Percentiles rank a stretch among this genome's conserved stretches.
Evolutionary conservation across 768 basidiomycete species (phyloP).

Genomic region (Hirschioporus abietinus): DNA sequence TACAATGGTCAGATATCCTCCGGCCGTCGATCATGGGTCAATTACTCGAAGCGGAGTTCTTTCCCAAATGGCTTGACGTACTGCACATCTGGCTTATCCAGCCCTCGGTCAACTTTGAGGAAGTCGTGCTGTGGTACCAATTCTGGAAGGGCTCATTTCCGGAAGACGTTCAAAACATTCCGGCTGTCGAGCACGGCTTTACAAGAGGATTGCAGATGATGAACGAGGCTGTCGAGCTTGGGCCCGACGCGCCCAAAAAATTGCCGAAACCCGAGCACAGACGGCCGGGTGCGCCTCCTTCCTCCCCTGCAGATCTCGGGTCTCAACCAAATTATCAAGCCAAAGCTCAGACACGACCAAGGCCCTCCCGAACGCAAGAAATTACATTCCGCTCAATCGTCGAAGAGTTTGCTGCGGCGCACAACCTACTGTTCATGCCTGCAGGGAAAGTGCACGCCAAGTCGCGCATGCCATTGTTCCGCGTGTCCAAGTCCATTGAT

Average conservation of each 20-base stretch:
- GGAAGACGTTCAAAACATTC: slow-evolving; percentile 57
- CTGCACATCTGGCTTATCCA: slow-evolving; percentile 92
- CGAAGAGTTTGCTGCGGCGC: slow-evolving; percentile 80
- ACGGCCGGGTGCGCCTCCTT: slow-evolving; percentile 28
- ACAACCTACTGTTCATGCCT: slow-evolving; percentile 88
- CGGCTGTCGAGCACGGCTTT: slow-evolving; percentile 73
- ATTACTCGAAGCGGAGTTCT: slow-evolving; percentile 87
- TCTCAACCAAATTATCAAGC: slow-evolving; percentile 11
- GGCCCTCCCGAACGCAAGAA: slow-evolving; percentile 60
- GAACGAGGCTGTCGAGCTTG: slow-evolving; percentile 89
- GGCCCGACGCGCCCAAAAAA: slow-evolving; percentile 64
- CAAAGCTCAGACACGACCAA: slow-evolving; percentile 21
- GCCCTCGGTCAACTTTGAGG: slow-evolving; percentile 80
- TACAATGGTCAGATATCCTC: slow-evolving; percentile 73
- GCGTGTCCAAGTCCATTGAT: slow-evolving; percentile 70
- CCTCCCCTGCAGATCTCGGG: slow-evolving; percentile 20
- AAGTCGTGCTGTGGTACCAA: slow-evolving; percentile 90
- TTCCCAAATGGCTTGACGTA: slow-evolving; percentile 94
- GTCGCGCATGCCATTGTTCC: slow-evolving; percentile 87
- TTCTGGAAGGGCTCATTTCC: slow-evolving; percentile 76
- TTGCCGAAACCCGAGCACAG: slow-evolving; percentile 62
- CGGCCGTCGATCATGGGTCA: slow-evolving; percentile 75
- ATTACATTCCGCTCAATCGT: slow-evolving; percentile 92
- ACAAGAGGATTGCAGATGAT: slow-evolving; percentile 87
- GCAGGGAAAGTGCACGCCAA: slow-evolving; percentile 78